Percentiles rank a stretch among this genome's conserved stretches.
phyloP scores from a whole-genome alignment of 495 filamentous ascomycete species.

The Amphirosellinia nigrospora region DNA sequence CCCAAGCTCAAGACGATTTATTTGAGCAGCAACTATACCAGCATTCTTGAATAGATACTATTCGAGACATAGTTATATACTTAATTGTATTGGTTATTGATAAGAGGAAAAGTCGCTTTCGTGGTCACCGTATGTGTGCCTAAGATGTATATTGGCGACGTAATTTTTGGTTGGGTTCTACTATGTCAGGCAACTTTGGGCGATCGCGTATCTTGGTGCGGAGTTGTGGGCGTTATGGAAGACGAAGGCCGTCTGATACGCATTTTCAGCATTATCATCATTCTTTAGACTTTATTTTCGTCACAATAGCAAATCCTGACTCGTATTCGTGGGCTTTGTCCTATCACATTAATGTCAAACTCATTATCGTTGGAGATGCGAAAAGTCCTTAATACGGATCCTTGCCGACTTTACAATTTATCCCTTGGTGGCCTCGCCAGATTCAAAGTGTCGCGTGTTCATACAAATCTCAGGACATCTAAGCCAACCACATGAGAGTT shows the following conservation, averaged over 20 bases:
- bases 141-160: constrained; percentile 7
- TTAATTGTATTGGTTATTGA: constrained; percentile 1
- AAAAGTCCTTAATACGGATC: not conserved
- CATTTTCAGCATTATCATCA: constrained; percentile 4
- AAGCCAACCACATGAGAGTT: too few relatives aligned
- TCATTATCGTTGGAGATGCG: not conserved
- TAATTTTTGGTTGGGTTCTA: constrained; percentile 11
- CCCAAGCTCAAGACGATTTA: not conserved
- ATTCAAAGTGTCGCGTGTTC: too few relatives aligned
- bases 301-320: not conserved
- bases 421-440: too few relatives aligned
- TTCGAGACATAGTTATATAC: not conserved
- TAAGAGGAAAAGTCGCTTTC: not conserved
- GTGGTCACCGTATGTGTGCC: not conserved
- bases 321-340: not conserved
- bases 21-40: not conserved
- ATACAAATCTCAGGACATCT: too few relatives aligned
- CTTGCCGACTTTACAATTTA: not conserved
- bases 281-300: constrained; percentile 3
- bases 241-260: not conserved
- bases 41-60: constrained; percentile 8
- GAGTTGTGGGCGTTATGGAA: constrained; percentile 22
- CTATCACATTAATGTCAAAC: not conserved
- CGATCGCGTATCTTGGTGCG: constrained; percentile 13
- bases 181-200: constrained; percentile 9